Evolutionary conservation across 1,139 yeast genomes (phyloP), one percentile per base, ranked within the genome.

Genomic region (Hansenula lynferdii): DNA sequence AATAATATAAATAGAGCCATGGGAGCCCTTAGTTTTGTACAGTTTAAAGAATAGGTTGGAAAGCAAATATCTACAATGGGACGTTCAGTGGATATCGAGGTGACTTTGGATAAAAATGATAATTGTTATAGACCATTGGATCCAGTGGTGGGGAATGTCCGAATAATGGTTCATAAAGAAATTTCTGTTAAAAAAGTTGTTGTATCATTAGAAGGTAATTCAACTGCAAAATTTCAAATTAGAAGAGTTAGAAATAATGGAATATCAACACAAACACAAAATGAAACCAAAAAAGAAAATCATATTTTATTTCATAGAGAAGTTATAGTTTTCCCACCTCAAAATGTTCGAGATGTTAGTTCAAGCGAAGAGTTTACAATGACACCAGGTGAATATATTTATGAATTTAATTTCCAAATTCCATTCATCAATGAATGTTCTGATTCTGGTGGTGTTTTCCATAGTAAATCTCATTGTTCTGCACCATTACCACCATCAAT

Each of bases 241-340:
- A 29, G 8, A 6, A 24, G n/a, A 19, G 20, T 12, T 30, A 36
- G 16, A 15, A 19, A 10, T 6, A 33, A 44, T 38, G 27, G 49
- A 29, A 32, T 45, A 15, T 40, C 18, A n/a, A 18, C 44, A 24
- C 30, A 28, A n/a, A 15, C 41, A 15, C 39, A 43, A 18, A 22
- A 15, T 14, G 45, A 28, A 10, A 42, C 45, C 36, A 35, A 51
- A 35, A 39, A 47, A 38, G 48, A 53, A 47, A 38, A 61, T 14
- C 86, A 80, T 57, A 71, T 72, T 47, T 66, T 80, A 14, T 61
- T 80, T 31, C 79, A 79, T 48, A 75, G 75, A 40, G 70, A 80
- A 0, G 45, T 57, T 33, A 68, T 77, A 1, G 80, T 80, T 20
- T 80, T 80, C 48, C 86, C 87, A 0, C 83, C 86, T 0, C 65